Evolutionary conservation across 23 red algal species (phyloP).

Genomic region (Cyanidium caldarium): DNA sequence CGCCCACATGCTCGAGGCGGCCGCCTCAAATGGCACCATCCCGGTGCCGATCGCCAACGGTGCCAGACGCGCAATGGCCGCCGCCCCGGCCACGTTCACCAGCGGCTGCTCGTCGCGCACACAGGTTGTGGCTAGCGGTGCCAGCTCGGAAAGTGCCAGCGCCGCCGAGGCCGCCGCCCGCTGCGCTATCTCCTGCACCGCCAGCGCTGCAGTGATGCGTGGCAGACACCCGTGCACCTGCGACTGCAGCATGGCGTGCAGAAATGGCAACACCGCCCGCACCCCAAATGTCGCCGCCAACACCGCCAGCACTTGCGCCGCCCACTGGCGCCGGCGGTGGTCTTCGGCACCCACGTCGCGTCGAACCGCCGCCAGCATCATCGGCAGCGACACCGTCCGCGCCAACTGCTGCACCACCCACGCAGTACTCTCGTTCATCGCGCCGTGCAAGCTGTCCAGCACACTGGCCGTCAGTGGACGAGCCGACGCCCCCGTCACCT

Average conservation of each 20-base stretch:
- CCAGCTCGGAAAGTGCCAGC: not conserved
- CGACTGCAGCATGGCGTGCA: not conserved
- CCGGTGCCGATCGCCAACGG: not conserved
- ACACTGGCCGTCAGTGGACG: not conserved
- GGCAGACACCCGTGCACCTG: not conserved
- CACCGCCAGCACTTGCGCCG: not conserved
- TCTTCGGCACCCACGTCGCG: not conserved
- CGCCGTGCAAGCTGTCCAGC: not conserved
- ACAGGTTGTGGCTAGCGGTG: not conserved
- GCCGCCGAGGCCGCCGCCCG: not conserved
- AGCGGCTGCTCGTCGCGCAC: not conserved
- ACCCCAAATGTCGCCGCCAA: not conserved
- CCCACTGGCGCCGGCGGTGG: not conserved
- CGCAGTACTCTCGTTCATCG: not conserved
- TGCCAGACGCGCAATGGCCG: not conserved
- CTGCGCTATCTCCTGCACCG: not conserved
- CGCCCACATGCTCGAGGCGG: not conserved
- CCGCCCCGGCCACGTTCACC: not conserved
- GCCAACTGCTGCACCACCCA: not conserved
- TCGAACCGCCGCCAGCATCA: not conserved
- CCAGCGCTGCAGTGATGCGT: not conserved
- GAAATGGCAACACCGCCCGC: not conserved
- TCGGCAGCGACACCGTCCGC: not conserved
- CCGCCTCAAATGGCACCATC: not conserved
- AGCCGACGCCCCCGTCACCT: not conserved